Conservation (phyloP, 1,284 basidiomycete species). For the Cyathus olla region DNA sequence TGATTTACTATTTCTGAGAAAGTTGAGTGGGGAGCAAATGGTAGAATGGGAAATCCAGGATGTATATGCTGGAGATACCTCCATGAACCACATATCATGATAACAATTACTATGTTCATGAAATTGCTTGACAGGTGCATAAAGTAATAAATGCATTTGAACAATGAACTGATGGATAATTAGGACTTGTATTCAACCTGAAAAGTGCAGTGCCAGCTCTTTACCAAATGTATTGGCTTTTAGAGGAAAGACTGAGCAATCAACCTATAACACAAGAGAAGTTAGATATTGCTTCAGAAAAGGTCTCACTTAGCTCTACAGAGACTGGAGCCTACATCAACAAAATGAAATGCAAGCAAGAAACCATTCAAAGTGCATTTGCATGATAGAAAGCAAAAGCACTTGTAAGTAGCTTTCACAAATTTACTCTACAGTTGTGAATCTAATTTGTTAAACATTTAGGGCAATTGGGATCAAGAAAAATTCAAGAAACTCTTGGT, state of each 20-base stretch:
- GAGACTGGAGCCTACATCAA: neutral
- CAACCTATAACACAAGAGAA: neutral
- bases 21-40: neutral
- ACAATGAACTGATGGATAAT: neutral
- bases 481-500: conserved; percentile 35
- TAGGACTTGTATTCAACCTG: neutral
- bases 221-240: neutral
- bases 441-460: neutral
- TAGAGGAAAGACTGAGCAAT: neutral
- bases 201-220: neutral
- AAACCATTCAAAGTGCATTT: neutral
- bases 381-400: neutral
- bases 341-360: neutral
- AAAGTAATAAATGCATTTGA: neutral
- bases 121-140: neutral
- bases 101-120: neutral
- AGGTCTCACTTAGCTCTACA: neutral
- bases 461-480: conserved; percentile 33
- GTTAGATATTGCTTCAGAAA: neutral
- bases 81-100: neutral
- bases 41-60: neutral
- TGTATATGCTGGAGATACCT: neutral
- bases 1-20: neutral
- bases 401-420: neutral
- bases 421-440: too few relatives aligned